Evolutionary conservation across 768 basidiomycete species (phyloP).

Genomic region (Exidia glandulosa): DNA sequence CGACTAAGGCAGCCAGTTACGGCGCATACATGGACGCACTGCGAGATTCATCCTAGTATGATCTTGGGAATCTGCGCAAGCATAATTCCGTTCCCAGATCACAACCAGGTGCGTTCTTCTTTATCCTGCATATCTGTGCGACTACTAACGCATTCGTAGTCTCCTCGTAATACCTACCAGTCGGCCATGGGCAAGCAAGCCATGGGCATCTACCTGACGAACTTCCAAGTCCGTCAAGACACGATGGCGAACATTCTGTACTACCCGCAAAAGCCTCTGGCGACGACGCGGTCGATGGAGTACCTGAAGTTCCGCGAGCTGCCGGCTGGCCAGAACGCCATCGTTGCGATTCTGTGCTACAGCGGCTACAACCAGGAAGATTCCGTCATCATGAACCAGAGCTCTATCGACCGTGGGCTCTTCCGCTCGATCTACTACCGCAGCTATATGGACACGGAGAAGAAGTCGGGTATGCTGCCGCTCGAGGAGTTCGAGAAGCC

Average conservation of each 20-base stretch:
- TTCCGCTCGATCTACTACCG: conserved; percentile 99
- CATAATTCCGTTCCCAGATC: conserved; percentile 99
- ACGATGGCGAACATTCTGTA: conserved; percentile 99
- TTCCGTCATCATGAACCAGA: conserved; percentile 99
- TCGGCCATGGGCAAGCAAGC: conserved; percentile 99
- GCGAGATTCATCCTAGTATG: conserved; percentile 99
- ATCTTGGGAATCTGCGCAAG: conserved; percentile 97
- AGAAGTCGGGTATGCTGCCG: conserved; percentile 85
- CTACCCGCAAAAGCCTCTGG: conserved; percentile 98
- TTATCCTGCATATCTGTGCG: background rate
- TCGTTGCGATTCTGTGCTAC: conserved; percentile 96
- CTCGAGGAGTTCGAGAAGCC: conserved; percentile 98
- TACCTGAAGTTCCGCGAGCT: conserved; percentile 98
- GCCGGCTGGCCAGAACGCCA: conserved; percentile 97
- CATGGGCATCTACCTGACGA: conserved; percentile 97
- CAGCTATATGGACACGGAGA: conserved; percentile 97
- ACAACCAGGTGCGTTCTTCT: conserved; percentile 71
- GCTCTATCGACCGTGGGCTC: conserved; percentile 92
- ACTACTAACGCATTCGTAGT: conserved; percentile 35
- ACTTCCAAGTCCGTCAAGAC: conserved; percentile 98
- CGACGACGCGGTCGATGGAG: conserved; percentile 98
- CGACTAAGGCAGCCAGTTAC: conserved; percentile 76
- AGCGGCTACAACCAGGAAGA: conserved; percentile 99
- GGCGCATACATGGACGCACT: conserved; percentile 94
- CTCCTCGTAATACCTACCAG: conserved; percentile 99